These are phyloP conservation scores for Tetrahymena elliotti DNA, from an alignment of 73 alveolate genomes.

Conservation along the genomic window DNA sequence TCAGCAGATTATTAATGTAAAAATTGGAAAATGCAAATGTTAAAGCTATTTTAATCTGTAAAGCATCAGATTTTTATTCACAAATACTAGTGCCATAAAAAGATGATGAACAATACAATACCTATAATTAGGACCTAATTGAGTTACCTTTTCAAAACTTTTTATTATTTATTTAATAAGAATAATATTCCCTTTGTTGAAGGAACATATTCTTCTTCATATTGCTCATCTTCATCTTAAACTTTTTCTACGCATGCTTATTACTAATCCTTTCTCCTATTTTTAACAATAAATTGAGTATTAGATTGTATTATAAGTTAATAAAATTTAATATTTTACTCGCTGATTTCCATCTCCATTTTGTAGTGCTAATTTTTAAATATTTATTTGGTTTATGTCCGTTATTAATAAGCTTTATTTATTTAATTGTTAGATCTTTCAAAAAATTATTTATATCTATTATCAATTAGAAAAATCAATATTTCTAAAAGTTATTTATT, in stretches of 20 bases:
- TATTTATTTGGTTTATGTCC: neutral
- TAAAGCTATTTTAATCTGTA: neutral
- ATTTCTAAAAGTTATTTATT: neutral
- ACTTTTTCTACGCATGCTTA: neutral
- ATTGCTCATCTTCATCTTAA: neutral
- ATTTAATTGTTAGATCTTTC: neutral
- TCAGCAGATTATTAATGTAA: neutral
- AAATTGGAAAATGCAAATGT: neutral
- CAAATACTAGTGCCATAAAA: neutral
- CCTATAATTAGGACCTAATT: neutral
- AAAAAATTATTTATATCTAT: neutral
- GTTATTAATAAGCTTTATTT: neutral
- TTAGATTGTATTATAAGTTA: no score
- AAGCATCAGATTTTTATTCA: neutral
- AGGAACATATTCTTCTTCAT: neutral
- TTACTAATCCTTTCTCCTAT: neutral
- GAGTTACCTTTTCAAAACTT: neutral
- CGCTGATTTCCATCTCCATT: neutral
- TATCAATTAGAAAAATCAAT: neutral
- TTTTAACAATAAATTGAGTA: neutral
- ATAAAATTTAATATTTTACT: neutral
- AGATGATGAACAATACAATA: neutral
- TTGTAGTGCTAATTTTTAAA: neutral
- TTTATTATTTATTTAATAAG: neutral
- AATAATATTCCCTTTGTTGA: neutral